Evolutionary conservation across 164 flowering plant genomes (phyloP).

Genomic region (Hamamelis virginiana): DNA sequence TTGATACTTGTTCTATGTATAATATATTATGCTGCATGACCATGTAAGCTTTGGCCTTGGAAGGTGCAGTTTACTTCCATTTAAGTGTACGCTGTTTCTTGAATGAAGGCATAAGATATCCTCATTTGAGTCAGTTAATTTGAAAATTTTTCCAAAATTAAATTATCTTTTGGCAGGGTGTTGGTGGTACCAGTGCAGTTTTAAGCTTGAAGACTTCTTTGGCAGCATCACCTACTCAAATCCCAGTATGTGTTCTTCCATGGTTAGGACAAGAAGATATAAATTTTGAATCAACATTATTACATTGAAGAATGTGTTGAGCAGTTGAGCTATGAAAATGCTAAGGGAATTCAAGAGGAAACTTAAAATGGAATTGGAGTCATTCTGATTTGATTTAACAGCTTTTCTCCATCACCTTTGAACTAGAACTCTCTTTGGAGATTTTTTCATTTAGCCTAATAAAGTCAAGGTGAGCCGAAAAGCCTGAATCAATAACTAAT

Average conservation of each 20-base stretch:
- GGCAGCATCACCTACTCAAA: constrained; percentile 56
- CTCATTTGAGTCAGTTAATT: not conserved
- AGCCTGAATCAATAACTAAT: too few relatives aligned
- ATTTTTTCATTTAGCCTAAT: too few relatives aligned
- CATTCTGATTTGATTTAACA: not conserved
- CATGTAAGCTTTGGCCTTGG: too few relatives aligned
- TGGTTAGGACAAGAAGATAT: not conserved
- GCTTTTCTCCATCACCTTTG: not conserved
- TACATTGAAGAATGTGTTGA: not conserved
- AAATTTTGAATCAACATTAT: not conserved
- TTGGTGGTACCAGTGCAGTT: constrained; percentile 42
- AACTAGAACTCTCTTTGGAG: too few relatives aligned
- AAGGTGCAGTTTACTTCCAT: too few relatives aligned
- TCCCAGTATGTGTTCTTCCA: constrained; percentile 43
- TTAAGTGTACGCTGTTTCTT: not conserved
- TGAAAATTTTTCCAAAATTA: not conserved
- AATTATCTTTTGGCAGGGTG: constrained; percentile 47
- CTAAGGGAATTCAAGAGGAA: not conserved
- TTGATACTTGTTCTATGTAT: too few relatives aligned
- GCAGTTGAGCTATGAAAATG: not conserved
- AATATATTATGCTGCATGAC: too few relatives aligned
- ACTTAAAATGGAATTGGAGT: not conserved
- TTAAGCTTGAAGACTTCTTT: constrained; percentile 61
- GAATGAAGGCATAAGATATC: not conserved
- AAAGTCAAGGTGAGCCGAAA: too few relatives aligned